Percentiles rank a stretch among this genome's conserved stretches.
These are phyloP conservation scores for Aristolochia fimbriata DNA, from an alignment of 164 flowering plant species.

Conservation along the genomic window DNA sequence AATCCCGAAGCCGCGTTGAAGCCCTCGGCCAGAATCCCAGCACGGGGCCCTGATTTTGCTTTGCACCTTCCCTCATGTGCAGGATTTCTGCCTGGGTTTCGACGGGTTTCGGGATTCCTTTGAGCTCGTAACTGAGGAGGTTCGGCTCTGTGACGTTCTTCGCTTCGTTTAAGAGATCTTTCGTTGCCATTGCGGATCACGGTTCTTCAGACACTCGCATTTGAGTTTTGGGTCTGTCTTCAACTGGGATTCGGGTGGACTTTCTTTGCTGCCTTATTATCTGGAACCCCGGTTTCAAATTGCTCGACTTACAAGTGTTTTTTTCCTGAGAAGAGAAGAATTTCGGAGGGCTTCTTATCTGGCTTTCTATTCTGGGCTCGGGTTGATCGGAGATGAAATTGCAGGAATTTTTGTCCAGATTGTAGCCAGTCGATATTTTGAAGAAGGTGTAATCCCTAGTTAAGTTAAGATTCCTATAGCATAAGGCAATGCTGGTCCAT, in stretches of 20 bases:
- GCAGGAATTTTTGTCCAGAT: background rate
- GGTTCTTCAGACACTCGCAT: background rate
- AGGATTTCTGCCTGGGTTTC: constrained; percentile 1
- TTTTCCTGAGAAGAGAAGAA: too few relatives aligned
- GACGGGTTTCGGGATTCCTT: background rate
- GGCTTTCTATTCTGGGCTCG: too few relatives aligned
- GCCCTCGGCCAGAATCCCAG: background rate
- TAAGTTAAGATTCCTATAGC: too few relatives aligned
- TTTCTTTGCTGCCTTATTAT: background rate
- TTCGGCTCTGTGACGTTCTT: too few relatives aligned
- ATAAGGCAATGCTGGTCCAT: constrained; percentile 3
- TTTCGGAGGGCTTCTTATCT: too few relatives aligned
- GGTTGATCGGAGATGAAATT: background rate
- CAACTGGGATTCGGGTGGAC: background rate
- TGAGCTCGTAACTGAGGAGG: too few relatives aligned
- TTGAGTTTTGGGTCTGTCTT: background rate
- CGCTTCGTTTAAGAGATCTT: too few relatives aligned
- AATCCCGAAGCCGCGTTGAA: background rate
- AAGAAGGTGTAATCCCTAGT: too few relatives aligned
- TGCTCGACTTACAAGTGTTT: background rate
- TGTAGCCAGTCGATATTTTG: too few relatives aligned
- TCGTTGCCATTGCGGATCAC: constrained; percentile 3
- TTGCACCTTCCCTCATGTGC: background rate
- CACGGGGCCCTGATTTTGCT: background rate
- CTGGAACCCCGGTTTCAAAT: background rate